Evolutionary conservation across 1,284 basidiomycete genomes (phyloP), one percentile per base, ranked within the genome.

Genomic region (Pseudozyma sp.): DNA sequence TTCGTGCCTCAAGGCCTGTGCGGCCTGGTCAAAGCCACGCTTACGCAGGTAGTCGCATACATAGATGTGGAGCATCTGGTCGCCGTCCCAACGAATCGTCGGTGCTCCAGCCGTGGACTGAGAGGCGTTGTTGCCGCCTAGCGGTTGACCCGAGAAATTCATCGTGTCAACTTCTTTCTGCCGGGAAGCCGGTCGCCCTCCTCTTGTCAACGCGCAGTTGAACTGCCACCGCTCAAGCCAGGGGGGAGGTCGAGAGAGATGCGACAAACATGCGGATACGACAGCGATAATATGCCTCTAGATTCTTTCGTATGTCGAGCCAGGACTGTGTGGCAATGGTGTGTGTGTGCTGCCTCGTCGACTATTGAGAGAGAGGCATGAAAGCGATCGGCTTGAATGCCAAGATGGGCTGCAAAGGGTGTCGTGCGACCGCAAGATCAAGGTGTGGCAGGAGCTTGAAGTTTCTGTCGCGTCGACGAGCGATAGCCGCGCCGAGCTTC

Each of bases 1-100:
- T 52, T 75, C 72, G 13, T 24, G n/a, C 9, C 43, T 33, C 7
- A 75, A 16, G 4, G 68, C 63, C 3, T 47, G 45, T 4, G 68
- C 72, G 1, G 64, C 72, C 34, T 67, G 63, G 0, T 42, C 39
- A n/a, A 47, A 75, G 2, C 63, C 63, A 5, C 72, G 55, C 46
- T 75, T 75, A 30, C 53, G 60, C 31, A 70, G 54, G 17, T 75
- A 75, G 48, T 75, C 72, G 58, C 68, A 70, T 2, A 75, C 39
- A 53, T 75, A 75, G 50, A 68, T 55, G 60, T 75, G 72, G 10
- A 75, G 57, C 72, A 70, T 75, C 24, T 57, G 55, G 24, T 73
- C 65, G 35, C 65, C 70, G 46, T 64, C 43, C 70, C 70, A 73
- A 34, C 54, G n/a, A 30, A 42, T 29, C 11, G 53, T 39, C 9